These are phyloP conservation scores for Leptodontidium sp. DNA, from an alignment of 2,329 filamentous ascomycete species.

Conservation along the genomic window DNA sequence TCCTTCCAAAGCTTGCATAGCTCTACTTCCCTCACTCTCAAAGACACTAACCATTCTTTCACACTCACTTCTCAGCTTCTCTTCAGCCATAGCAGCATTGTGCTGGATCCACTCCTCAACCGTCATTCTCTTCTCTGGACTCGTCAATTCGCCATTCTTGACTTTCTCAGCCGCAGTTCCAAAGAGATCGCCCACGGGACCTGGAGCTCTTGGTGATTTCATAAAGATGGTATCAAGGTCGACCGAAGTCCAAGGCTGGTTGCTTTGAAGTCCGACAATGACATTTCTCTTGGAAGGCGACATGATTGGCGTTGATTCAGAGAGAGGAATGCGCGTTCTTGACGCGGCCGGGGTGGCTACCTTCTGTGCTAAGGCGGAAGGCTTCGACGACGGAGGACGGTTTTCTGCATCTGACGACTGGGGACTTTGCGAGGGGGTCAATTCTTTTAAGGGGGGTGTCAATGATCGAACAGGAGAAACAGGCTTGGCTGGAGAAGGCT, in stretches of 20 bases:
- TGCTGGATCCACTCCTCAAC: slow-evolving; percentile 92
- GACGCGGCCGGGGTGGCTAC: slow-evolving; percentile 35
- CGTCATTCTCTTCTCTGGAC: slow-evolving; percentile 85
- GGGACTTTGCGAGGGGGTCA: slow-evolving; percentile 72
- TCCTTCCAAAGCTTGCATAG: slow-evolving; percentile 79
- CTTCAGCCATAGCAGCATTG: slow-evolving; percentile 83
- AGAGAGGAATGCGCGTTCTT: slow-evolving; percentile 57
- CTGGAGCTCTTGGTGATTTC: slow-evolving; percentile 50
- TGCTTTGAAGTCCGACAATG: slow-evolving; percentile 63
- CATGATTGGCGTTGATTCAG: slow-evolving; percentile 53
- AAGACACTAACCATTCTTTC: slow-evolving; percentile 84
- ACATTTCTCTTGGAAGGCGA: slow-evolving; percentile 70
- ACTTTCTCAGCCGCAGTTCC: slow-evolving; percentile 56
- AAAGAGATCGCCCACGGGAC: slow-evolving; percentile 45
- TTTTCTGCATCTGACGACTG: slow-evolving; percentile 86
- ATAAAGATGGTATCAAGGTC: slow-evolving; percentile 79
- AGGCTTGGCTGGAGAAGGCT: slow-evolving; percentile 19
- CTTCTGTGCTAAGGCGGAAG: slow-evolving; percentile 49
- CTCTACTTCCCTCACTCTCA: slow-evolving; percentile 81
- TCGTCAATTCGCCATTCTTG: slow-evolving; percentile 68
- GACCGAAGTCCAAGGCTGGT: slow-evolving; percentile 72
- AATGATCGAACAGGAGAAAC: slow-evolving; percentile 48
- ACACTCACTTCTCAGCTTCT: slow-evolving; percentile 79
- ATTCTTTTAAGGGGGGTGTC: slow-evolving; percentile 59
- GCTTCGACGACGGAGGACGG: slow-evolving; percentile 73